phyloP scores from a whole-genome alignment of 441 rosid species.

The Populus trichocarpa region DNA sequence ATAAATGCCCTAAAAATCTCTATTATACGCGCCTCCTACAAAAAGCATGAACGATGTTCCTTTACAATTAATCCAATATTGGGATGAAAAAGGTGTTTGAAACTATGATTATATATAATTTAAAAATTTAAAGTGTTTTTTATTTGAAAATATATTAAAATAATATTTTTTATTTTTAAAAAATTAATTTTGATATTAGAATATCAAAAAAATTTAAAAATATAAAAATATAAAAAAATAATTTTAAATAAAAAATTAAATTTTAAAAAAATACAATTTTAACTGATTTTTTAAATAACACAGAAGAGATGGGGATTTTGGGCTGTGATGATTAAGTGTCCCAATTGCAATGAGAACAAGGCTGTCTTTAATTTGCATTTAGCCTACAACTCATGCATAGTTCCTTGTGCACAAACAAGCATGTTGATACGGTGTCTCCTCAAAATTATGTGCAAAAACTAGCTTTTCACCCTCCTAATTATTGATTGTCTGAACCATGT shows the following conservation, averaged over 20 bases:
- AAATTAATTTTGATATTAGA: too few relatives aligned
- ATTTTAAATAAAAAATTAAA: too few relatives aligned
- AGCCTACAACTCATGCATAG: background rate
- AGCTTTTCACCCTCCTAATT: slow-evolving; percentile 15
- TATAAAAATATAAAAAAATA: too few relatives aligned
- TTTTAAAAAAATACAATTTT: too few relatives aligned
- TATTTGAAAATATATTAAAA: too few relatives aligned
- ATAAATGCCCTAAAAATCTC: background rate
- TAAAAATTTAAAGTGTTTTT: too few relatives aligned
- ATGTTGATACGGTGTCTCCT: background rate
- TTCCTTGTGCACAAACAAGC: background rate
- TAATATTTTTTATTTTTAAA: too few relatives aligned
- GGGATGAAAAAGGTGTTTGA: background rate
- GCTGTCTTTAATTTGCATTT: background rate
- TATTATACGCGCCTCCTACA: background rate
- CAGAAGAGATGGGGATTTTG: background rate
- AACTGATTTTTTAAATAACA: too few relatives aligned
- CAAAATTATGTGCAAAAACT: background rate
- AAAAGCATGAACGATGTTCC: background rate
- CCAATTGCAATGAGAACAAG: background rate
- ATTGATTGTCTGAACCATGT: slow-evolving; percentile 20
- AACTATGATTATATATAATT: too few relatives aligned
- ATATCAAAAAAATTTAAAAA: too few relatives aligned
- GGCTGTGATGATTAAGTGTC: slow-evolving; percentile 10
- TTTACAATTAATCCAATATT: background rate